These are phyloP conservation scores for Talaromyces sp. DNA, from an alignment of 2,329 filamentous ascomycete genomes.

Conservation along the genomic window DNA sequence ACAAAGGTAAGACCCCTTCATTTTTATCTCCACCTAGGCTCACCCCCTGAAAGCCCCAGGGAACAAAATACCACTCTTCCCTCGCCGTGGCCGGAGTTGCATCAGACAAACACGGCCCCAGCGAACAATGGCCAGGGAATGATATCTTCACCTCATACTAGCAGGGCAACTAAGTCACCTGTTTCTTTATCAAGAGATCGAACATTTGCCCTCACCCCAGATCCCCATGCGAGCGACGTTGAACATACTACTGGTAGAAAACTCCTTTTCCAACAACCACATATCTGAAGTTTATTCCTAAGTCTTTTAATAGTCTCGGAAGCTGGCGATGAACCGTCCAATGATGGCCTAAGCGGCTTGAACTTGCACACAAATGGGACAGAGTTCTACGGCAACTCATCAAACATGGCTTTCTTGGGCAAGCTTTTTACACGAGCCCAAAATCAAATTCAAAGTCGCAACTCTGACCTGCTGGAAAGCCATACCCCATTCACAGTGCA, in stretches of 20 bases:
- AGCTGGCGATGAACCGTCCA: conserved; percentile 20
- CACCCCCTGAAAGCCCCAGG: neutral
- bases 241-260: neutral
- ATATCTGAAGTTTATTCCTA: neutral
- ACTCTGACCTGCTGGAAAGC: too few relatives aligned
- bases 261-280: neutral
- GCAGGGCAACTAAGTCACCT: neutral
- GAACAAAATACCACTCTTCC: neutral
- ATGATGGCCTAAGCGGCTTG: conserved; percentile 29
- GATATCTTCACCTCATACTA: neutral
- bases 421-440: conserved; percentile 25
- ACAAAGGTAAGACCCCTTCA: neutral
- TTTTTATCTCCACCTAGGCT: too few relatives aligned
- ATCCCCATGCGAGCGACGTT: too few relatives aligned
- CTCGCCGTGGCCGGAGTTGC: neutral
- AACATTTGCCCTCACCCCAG: neutral
- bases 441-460: conserved; percentile 13
- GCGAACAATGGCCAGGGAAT: neutral
- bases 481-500: too few relatives aligned
- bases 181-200: neutral
- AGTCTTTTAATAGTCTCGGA: conserved; percentile 9
- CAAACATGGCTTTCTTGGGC: conserved; percentile 31
- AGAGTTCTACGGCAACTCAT: conserved; percentile 33
- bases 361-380: conserved; percentile 32
- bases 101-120: neutral